Evolutionary conservation across 805 yeast genomes (phyloP), one percentile per base, ranked within the genome.

Genomic region (Middelhovenomyces tepae): DNA sequence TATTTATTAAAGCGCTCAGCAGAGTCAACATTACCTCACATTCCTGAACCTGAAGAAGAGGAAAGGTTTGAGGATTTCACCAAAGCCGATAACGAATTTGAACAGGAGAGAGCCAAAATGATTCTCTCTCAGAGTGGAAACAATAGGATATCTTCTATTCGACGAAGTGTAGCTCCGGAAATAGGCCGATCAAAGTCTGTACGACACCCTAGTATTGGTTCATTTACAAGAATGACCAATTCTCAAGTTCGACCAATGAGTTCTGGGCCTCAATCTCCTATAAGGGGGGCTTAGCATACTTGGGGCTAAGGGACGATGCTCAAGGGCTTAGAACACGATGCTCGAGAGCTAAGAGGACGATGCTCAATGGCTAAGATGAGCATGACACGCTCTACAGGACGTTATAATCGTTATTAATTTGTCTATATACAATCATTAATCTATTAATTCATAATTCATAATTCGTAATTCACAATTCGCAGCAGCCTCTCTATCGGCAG

Each of bases 1-100:
- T 87, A 80, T 51, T 58, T 87, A 59, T 60, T 85, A 23, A 78
- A 75, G 23, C 37, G 54, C 18, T 40, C 47, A 7, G 40, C 44
- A 1, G 50, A 47, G n/a, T n/a, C n/a, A n/a, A n/a, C n/a, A n/a
- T n/a, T n/a, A n/a, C 47, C 42, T 16, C 17, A 47, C 24, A 22
- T 18, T 3, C 42, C 46, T 26, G 50, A 43, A 14, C 53, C 45
- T 17, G 51, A 41, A 19, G 50, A 41, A 8, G 41, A 25, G 3
- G 43, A 31, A 4, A 41, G 39, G 8, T 9, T 26, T 4, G 41
- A 36, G 17, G 20, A 35, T 8, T 41, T 33, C 21, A 36, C 28
- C 3, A 37, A 38, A 11, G 43, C 41, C 31, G 16, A 24, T 3
- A 32, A n/a, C n/a, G n/a, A 40, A 2, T 36, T 44, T 11, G 36